Percentiles rank a stretch among this genome's conserved stretches.
Conservation (phyloP, 202 grass and related monocot genomes). For the Zoysia matrella region DNA sequence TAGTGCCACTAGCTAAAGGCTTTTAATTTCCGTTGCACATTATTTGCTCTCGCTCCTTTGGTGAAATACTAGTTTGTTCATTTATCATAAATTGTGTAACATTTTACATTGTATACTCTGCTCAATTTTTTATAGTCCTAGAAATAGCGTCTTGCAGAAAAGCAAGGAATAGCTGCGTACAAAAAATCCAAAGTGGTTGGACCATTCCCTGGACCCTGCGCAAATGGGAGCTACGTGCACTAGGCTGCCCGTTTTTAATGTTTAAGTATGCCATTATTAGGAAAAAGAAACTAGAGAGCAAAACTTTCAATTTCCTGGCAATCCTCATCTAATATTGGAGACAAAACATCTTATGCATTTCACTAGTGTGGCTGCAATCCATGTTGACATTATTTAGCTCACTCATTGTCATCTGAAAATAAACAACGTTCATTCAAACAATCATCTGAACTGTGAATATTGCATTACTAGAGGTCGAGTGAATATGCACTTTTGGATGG, state of each 20-base stretch:
- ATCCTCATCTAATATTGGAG: neutral
- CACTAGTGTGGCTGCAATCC: neutral
- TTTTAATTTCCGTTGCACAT: constrained; percentile 31
- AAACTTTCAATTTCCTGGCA: neutral
- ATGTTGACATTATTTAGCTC: neutral
- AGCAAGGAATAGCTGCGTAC: no score
- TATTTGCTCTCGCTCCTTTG: neutral
- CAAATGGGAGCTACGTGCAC: no score
- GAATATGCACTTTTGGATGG: neutral
- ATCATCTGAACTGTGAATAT: neutral
- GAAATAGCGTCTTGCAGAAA: no score
- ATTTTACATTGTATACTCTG: neutral
- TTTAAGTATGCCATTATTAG: neutral
- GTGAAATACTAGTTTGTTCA: constrained; percentile 16
- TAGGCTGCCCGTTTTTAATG: neutral
- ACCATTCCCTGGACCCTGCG: no score
- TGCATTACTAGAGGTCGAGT: neutral
- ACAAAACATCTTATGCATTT: neutral
- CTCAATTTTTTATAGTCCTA: neutral
- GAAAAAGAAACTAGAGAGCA: neutral
- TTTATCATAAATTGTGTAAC: neutral
- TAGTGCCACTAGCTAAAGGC: neutral
- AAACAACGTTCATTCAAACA: neutral
- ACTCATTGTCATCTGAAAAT: neutral
- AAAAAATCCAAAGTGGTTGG: no score